Evolutionary conservation across 768 basidiomycete species (phyloP).

Genomic region (Cyclocybe aegerita): DNA sequence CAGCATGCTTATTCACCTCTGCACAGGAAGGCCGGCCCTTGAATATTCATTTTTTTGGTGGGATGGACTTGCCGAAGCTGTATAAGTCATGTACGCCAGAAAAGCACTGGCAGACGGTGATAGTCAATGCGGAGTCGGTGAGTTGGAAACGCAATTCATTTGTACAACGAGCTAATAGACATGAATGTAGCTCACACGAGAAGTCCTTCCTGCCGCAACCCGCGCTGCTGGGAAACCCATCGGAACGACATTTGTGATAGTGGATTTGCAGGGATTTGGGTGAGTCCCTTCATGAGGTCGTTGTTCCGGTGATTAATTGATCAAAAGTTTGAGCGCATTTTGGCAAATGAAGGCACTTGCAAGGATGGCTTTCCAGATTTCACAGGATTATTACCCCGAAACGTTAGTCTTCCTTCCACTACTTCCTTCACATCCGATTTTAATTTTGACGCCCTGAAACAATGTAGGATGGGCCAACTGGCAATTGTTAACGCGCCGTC

Average conservation of each 20-base stretch:
- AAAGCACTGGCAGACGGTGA: constrained; percentile 58
- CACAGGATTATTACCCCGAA: constrained; percentile 79
- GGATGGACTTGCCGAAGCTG: constrained; percentile 55
- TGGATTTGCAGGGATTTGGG: constrained; percentile 74
- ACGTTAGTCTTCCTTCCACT: constrained; percentile 39
- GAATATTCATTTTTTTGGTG: constrained; percentile 64
- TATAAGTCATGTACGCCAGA: constrained; percentile 59
- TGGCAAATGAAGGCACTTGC: constrained; percentile 76
- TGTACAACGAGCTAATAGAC: background rate
- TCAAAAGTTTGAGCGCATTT: constrained; percentile 59
- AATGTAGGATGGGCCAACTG: constrained; percentile 66
- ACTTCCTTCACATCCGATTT: background rate
- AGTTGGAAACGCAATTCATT: constrained; percentile 10
- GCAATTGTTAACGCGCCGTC: constrained; percentile 72
- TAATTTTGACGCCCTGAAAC: background rate
- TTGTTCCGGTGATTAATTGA: background rate
- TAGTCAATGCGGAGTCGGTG: constrained; percentile 64
- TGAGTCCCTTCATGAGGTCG: constrained; percentile 23
- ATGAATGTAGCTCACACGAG: constrained; percentile 45
- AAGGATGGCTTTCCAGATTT: constrained; percentile 65
- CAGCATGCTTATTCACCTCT: background rate
- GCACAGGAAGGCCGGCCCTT: constrained; percentile 67
- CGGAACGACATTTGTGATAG: constrained; percentile 58
- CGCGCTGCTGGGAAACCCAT: constrained; percentile 52
- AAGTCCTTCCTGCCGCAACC: constrained; percentile 65